Percentiles rank a stretch among this genome's conserved stretches.
Conservation (phyloP, 1,284 basidiomycete genomes). For the Rhodotorula sp. region DNA sequence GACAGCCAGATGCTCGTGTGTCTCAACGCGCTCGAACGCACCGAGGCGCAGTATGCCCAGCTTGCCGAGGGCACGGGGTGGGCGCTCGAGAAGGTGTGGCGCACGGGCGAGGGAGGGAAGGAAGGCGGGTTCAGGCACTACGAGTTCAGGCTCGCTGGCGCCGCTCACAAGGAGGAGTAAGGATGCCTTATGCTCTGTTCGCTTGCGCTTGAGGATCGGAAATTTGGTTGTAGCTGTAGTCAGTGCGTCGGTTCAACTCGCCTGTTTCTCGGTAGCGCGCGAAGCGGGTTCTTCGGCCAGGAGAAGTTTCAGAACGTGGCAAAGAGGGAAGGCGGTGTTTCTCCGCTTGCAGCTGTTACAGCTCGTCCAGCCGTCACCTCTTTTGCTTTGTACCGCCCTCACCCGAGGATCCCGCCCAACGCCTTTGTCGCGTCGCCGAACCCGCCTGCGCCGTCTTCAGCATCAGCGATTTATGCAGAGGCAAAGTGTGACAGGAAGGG, state of each 20-base stretch:
- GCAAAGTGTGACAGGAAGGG: not conserved
- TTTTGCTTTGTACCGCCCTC: not conserved
- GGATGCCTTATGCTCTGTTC: no score
- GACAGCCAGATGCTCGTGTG: conserved; percentile 27
- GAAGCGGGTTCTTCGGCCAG: no score
- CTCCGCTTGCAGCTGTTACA: no score
- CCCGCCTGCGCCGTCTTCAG: not conserved
- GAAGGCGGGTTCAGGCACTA: conserved; percentile 7
- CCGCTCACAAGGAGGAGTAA: no score
- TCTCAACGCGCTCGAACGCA: conserved; percentile 22
- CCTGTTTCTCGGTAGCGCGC: no score
- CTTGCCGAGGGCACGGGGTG: conserved; percentile 12
- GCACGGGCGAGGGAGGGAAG: not conserved
- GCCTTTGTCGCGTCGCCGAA: not conserved
- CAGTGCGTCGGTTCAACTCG: no score
- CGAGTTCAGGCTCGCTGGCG: conserved; percentile 9
- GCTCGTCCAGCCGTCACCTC: no score
- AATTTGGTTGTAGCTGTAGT: no score
- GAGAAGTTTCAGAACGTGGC: no score
- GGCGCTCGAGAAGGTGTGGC: conserved; percentile 11
- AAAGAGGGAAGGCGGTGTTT: no score
- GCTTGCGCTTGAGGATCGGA: no score
- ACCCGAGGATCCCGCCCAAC: conserved; percentile 12
- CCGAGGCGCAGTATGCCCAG: conserved; percentile 13
- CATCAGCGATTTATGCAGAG: no score